Evolutionary conservation across 1,284 basidiomycete genomes (phyloP).

Genomic region (Takashimella tepidaria): DNA sequence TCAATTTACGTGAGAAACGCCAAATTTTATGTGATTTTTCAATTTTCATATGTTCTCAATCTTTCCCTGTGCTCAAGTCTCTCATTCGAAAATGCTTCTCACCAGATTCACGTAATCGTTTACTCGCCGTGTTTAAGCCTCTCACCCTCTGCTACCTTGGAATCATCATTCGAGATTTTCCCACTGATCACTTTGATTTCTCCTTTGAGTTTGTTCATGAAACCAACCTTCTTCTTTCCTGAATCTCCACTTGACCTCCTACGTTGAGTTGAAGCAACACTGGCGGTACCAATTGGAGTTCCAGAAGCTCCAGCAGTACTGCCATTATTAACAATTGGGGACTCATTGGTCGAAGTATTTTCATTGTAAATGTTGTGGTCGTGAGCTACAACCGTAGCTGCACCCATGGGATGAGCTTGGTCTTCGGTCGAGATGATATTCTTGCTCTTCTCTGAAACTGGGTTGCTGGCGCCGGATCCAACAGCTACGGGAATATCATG

Average conservation of each 20-base stretch:
- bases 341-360: neutral
- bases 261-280: neutral
- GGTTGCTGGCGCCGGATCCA: neutral
- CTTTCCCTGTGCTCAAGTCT: no score
- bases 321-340: neutral
- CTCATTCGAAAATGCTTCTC: no score
- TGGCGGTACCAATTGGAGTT: conserved; percentile 1
- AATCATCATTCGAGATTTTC: conserved; percentile 23
- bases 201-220: conserved; percentile 42
- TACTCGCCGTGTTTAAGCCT: conserved; percentile 6
- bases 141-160: conserved; percentile 19
- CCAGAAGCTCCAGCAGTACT: conserved; percentile 1
- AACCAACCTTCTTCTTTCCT: conserved; percentile 28
- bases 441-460: neutral
- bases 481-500: conserved; percentile 1
- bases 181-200: conserved; percentile 33
- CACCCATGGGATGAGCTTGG: neutral
- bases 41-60: no score
- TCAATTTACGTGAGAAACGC: no score
- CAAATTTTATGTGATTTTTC: no score
- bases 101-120: no score
- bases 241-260: conserved; percentile 4
- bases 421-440: conserved; percentile 1
- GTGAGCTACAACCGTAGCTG: neutral
- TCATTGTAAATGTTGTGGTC: neutral